A percentile compares a stretch with the other conserved stretches of the same genome.
These are phyloP conservation scores for Mycena rebaudengoi DNA, from an alignment of 768 basidiomycete genomes.

Conservation along the genomic window DNA sequence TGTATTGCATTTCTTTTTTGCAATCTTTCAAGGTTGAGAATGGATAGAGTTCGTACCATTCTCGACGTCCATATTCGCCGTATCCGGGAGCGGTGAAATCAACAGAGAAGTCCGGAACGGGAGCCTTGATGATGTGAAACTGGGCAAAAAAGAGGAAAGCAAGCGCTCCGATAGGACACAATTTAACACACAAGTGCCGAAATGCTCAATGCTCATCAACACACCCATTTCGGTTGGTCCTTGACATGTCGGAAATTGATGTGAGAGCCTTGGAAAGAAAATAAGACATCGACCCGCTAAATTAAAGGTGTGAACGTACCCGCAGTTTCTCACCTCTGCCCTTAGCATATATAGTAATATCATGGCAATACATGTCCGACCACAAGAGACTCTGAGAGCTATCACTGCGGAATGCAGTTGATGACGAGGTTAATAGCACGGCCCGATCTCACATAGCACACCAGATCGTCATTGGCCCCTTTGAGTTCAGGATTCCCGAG, in stretches of 20 bases:
- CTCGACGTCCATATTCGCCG: background rate
- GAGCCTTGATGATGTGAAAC: too few relatives aligned
- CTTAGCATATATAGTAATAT: conserved; percentile 12
- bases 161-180: too few relatives aligned
- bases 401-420: conserved; percentile 31
- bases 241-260: conserved; percentile 6
- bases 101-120: conserved; percentile 34
- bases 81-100: conserved; percentile 31
- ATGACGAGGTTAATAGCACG: conserved; percentile 28
- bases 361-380: conserved; percentile 28
- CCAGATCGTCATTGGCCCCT: background rate
- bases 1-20: background rate
- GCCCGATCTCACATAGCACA: conserved; percentile 25
- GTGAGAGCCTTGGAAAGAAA: too few relatives aligned
- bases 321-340: background rate
- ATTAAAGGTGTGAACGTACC: conserved; percentile 37
- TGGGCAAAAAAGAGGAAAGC: too few relatives aligned
- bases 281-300: too few relatives aligned
- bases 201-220: too few relatives aligned
- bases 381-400: conserved; percentile 17
- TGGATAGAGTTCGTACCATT: background rate
- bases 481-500: background rate
- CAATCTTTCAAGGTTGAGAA: background rate
- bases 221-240: too few relatives aligned
- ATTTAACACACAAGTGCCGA: too few relatives aligned